Evolutionary conservation across 805 yeast species (phyloP), one percentile per base, ranked within the genome.

Genomic region (Tetrapisispora nanseiensis): DNA sequence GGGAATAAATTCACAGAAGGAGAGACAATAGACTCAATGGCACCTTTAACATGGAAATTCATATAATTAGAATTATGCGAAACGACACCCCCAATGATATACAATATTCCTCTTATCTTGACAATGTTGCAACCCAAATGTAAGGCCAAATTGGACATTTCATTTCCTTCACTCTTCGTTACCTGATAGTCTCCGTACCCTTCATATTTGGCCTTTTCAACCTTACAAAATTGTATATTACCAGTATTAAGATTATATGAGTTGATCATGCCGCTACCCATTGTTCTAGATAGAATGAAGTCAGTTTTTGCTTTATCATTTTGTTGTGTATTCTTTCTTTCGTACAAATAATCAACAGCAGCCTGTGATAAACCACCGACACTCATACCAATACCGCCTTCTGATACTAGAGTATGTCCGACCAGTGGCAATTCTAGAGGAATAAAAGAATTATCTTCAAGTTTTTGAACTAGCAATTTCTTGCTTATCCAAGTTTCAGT

Each of bases 401-500:
- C 44, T n/a, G 42, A 45, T 4, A 44, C 44, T 46, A 60, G 35
- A 4, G 52, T 46, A 44, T 60, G 65, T 3, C 62, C 63, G 4
- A 57, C 61, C 11, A 55, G 38, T 27, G 51, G 48, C 1, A 59
- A 29, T 3, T 46, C 44, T 12, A 51, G 31, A 10, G 51, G 48
- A 22, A 42, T 40, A 31, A 44, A 31, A 26, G 30, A 32, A 24
- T 41, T 28, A 13, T 24, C 32, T 13, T 34, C 36, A 24, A 8
- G 47, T 9, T 39, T 34, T 30, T 50, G 37, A 42, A 49, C 38
- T 37, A 37, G 36, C 31, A 38, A 18, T n/a, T 50, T 29, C 16
- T 40, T 23, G 36, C 42, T 41, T 13, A 43, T 44, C 80, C 80
- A 75, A 2, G 53, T 51, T 43, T 70, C 75, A 1, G 61, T 48